Conservation (phyloP, 2,329 filamentous ascomycete genomes). For the Aspergillus sclerotialis region DNA sequence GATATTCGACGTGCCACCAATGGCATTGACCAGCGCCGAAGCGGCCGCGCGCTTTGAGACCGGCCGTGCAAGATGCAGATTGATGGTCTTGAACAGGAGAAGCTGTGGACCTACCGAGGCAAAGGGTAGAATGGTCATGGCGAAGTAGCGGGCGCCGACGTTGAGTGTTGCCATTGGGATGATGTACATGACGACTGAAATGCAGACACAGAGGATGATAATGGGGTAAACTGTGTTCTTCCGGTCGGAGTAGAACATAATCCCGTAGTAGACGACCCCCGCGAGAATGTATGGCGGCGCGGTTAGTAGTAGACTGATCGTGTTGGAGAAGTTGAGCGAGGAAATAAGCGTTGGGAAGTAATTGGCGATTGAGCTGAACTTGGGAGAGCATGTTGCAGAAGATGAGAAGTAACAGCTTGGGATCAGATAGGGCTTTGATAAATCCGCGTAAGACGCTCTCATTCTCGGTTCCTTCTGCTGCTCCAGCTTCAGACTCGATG, state of each 20-base stretch:
- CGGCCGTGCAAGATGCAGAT: constrained; percentile 36
- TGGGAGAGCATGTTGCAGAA: constrained; percentile 36
- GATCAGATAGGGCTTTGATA: constrained; percentile 25
- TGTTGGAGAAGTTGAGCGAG: constrained; percentile 19
- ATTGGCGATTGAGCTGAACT: constrained; percentile 24
- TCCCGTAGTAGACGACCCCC: constrained; percentile 26
- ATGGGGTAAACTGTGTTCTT: constrained; percentile 29
- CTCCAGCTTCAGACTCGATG: constrained; percentile 30
- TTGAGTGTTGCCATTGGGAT: constrained; percentile 32
- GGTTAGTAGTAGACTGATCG: constrained; percentile 40
- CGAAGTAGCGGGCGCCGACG: constrained; percentile 35
- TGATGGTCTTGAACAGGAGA: constrained; percentile 37
- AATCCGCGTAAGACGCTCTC: constrained; percentile 19
- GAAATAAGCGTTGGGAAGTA: constrained; percentile 20
- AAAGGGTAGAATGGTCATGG: constrained; percentile 38
- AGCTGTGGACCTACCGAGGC: constrained; percentile 36
- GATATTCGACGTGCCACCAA: too few species aligned
- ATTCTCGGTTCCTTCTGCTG: constrained; percentile 30
- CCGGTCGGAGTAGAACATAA: constrained; percentile 32
- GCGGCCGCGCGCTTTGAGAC: constrained; percentile 38
- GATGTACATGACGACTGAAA: constrained; percentile 31
- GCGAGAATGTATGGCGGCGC: constrained; percentile 42
- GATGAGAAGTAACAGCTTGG: constrained; percentile 32
- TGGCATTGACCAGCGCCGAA: constrained; percentile 37
- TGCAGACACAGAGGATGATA: constrained; percentile 28